Percentiles rank a stretch among this genome's conserved stretches.
These are phyloP conservation scores for Hygrophoropsis aurantiaca DNA, from an alignment of 768 basidiomycete species.

Conservation along the genomic window DNA sequence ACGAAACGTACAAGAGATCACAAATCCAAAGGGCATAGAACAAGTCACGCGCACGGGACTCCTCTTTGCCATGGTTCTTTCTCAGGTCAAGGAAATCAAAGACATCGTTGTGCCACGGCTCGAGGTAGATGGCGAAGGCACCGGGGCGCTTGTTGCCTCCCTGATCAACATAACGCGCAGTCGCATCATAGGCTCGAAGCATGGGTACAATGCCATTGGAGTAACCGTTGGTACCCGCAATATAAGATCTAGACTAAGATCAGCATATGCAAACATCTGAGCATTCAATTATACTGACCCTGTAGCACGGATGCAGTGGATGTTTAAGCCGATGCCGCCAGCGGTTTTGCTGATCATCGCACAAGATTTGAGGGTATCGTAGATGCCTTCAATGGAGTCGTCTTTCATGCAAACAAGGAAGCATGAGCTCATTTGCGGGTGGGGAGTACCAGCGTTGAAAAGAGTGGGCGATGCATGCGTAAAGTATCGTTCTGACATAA, in stretches of 20 bases:
- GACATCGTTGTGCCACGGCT: conserved; percentile 98
- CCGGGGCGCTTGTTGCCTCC: conserved; percentile 99
- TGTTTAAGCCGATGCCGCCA: conserved; percentile 94
- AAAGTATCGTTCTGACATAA: conserved; percentile 98
- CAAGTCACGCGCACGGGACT: conserved; percentile 91
- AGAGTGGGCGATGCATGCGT: conserved; percentile 97
- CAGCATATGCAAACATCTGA: not conserved
- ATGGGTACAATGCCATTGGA: conserved; percentile 99
- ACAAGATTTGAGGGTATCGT: conserved; percentile 96
- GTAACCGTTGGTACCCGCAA: conserved; percentile 98
- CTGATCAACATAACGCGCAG: conserved; percentile 98
- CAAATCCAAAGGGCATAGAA: conserved; percentile 99
- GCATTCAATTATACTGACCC: conserved; percentile 51
- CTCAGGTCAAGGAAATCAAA: conserved; percentile 97
- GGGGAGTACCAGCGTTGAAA: conserved; percentile 96
- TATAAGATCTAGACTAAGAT: conserved; percentile 73
- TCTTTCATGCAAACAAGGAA: conserved; percentile 99
- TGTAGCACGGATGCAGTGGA: conserved; percentile 95
- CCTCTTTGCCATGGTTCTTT: conserved; percentile 99
- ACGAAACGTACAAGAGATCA: conserved; percentile 79
- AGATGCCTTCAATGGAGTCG: conserved; percentile 98
- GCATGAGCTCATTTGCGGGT: conserved; percentile 94
- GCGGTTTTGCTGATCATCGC: conserved; percentile 99
- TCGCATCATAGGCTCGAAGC: conserved; percentile 97
- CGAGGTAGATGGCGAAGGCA: conserved; percentile 96